phyloP scores from a whole-genome alignment of 139 green algal genomes.

The Trebouxia sp. region DNA sequence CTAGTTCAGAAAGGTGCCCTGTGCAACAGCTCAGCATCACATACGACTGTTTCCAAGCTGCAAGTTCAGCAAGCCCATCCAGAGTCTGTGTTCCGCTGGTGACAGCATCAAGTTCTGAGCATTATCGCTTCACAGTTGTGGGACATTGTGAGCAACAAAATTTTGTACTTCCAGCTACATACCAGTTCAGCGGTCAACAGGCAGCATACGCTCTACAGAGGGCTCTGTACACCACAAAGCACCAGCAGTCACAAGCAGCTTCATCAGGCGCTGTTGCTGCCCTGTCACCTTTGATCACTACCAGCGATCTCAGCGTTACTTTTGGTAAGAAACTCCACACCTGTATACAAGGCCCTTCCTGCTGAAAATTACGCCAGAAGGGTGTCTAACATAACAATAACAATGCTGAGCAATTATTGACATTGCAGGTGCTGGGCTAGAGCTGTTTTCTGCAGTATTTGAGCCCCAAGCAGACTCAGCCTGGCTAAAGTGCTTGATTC shows the following conservation, averaged over 20 bases:
- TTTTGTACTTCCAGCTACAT: constrained; percentile 14
- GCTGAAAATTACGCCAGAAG: too few species aligned
- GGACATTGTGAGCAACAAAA: not conserved
- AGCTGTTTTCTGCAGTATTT: constrained; percentile 21
- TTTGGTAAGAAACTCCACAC: not conserved
- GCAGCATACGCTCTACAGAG: constrained; percentile 5
- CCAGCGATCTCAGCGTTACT: not conserved
- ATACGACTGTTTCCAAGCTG: constrained; percentile 11
- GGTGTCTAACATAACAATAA: too few species aligned
- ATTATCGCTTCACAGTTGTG: constrained; percentile 1
- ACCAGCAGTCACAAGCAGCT: not conserved
- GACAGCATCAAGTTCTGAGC: not conserved
- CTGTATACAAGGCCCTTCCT: not conserved
- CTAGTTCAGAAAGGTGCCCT: not conserved
- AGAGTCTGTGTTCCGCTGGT: not conserved
- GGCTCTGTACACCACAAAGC: not conserved
- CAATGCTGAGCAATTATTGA: too few species aligned
- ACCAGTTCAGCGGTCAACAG: constrained; percentile 21
- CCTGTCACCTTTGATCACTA: not conserved
- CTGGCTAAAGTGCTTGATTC: constrained; percentile 14
- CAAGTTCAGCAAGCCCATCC: not conserved
- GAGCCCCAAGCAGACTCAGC: not conserved
- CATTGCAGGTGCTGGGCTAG: constrained; percentile 6
- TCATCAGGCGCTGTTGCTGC: not conserved
- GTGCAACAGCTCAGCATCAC: constrained; percentile 22